phyloP scores from a whole-genome alignment of 148 eudicot species.

The Talinum fruticosum region DNA sequence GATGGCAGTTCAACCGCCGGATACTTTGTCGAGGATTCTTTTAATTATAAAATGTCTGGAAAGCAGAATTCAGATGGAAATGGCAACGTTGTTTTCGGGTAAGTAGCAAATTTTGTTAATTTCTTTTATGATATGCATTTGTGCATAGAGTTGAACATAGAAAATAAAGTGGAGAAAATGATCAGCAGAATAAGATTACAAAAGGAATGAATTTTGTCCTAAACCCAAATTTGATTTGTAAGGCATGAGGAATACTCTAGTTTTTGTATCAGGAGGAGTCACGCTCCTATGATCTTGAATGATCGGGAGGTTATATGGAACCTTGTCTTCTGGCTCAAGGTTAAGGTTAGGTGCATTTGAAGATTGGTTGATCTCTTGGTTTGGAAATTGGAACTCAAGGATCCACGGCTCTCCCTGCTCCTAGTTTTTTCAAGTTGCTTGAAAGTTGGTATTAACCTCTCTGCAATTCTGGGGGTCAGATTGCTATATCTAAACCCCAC shows the following conservation, averaged over 20 bases:
- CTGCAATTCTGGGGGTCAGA: too few relatives aligned
- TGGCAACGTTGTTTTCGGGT: conserved; percentile 63
- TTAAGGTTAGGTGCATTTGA: too few relatives aligned
- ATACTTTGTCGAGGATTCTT: conserved; percentile 56
- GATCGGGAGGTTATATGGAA: neutral
- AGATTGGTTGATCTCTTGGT: too few relatives aligned
- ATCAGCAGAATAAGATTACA: neutral
- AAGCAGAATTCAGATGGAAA: conserved; percentile 45
- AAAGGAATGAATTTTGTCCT: neutral
- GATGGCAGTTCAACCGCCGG: conserved; percentile 83
- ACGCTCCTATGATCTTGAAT: neutral
- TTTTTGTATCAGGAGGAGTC: too few relatives aligned
- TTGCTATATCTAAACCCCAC: too few relatives aligned
- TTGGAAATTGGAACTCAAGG: too few relatives aligned
- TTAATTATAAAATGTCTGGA: conserved; percentile 46
- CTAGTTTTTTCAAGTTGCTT: too few relatives aligned
- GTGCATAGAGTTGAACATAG: neutral
- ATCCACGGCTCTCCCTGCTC: too few relatives aligned
- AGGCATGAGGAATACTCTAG: too few relatives aligned
- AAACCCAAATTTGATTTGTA: neutral
- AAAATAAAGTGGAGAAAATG: neutral
- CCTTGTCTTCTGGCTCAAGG: neutral
- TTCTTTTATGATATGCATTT: neutral
- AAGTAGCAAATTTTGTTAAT: conserved; percentile 13
- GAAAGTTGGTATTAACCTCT: too few relatives aligned